phyloP scores from a whole-genome alignment of 129 eudicot species.

The Erigeron canadensis region DNA sequence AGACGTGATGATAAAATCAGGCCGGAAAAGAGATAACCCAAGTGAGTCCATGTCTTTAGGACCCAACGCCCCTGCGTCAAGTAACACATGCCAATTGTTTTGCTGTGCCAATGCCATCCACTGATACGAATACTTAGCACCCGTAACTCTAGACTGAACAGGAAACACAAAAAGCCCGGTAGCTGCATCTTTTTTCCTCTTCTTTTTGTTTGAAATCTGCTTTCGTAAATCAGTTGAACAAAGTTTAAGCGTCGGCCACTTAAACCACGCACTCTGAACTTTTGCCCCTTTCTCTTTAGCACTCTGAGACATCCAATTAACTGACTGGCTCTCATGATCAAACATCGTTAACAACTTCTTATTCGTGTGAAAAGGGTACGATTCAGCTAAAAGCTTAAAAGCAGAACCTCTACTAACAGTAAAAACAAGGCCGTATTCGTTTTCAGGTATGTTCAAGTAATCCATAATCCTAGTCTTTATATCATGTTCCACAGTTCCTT shows the following conservation, averaged over 20 bases:
- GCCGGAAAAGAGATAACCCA: constrained; percentile 87
- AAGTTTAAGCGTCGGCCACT: constrained; percentile 97
- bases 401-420: constrained; percentile 98
- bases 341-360: constrained; percentile 93
- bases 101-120: constrained; percentile 99
- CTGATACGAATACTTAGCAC: constrained; percentile 95
- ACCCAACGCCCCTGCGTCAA: constrained; percentile 98
- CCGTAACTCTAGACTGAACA: constrained; percentile 93
- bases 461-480: constrained; percentile 90
- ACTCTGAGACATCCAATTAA: constrained; percentile 97
- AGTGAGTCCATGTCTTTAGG: constrained; percentile 99
- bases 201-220: constrained; percentile 79
- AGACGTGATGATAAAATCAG: constrained; percentile 96
- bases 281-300: constrained; percentile 96
- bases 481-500: constrained; percentile 90
- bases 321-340: constrained; percentile 98
- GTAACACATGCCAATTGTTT: constrained; percentile 98
- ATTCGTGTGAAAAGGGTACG: constrained; percentile 97
- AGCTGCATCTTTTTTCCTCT: constrained; percentile 80
- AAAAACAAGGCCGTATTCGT: constrained; percentile 87
- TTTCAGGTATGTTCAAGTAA: constrained; percentile 92
- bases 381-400: constrained; percentile 86
- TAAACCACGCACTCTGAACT: constrained; percentile 91
- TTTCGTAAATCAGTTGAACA: constrained; percentile 92
- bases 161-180: constrained; percentile 92